phyloP scores from a whole-genome alignment of 495 filamentous ascomycete species.

The Penicillium desertorum region DNA sequence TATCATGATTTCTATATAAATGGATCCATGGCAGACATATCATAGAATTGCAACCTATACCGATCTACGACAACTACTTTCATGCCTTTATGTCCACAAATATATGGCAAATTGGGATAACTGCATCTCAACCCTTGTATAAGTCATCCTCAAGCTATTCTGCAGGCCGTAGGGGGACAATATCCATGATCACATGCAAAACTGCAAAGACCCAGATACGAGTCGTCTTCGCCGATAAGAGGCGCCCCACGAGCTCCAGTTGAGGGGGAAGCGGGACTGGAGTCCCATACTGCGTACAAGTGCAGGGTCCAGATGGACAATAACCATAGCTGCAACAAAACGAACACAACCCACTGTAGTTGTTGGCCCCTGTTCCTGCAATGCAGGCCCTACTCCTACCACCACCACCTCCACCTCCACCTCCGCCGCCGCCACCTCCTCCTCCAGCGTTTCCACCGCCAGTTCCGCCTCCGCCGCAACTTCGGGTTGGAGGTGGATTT shows the following conservation, averaged over 20 bases:
- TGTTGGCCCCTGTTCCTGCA: constrained; percentile 39
- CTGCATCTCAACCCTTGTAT: background rate
- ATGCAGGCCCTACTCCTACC: constrained; percentile 25
- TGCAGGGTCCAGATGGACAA: constrained; percentile 42
- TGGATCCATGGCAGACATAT: background rate
- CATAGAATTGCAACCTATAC: background rate
- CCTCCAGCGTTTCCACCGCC: constrained; percentile 1
- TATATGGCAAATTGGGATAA: background rate
- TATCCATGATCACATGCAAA: constrained; percentile 45
- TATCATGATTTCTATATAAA: too few relatives aligned
- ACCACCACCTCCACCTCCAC: constrained; percentile 3
- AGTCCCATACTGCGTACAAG: constrained; percentile 36
- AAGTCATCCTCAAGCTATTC: background rate
- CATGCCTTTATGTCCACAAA: background rate
- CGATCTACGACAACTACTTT: background rate
- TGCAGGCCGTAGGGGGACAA: constrained; percentile 43
- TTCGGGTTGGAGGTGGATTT: constrained; percentile 12
- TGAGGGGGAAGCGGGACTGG: constrained; percentile 27
- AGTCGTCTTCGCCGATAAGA: constrained; percentile 30
- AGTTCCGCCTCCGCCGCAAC: background rate
- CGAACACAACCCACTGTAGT: constrained; percentile 43
- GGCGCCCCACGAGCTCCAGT: constrained; percentile 32
- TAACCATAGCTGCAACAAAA: constrained; percentile 44
- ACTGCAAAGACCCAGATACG: constrained; percentile 43
- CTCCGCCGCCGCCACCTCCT: background rate